These are phyloP conservation scores for Aspergillus wentii DNA, from an alignment of 495 filamentous ascomycete genomes.

Conservation along the genomic window DNA sequence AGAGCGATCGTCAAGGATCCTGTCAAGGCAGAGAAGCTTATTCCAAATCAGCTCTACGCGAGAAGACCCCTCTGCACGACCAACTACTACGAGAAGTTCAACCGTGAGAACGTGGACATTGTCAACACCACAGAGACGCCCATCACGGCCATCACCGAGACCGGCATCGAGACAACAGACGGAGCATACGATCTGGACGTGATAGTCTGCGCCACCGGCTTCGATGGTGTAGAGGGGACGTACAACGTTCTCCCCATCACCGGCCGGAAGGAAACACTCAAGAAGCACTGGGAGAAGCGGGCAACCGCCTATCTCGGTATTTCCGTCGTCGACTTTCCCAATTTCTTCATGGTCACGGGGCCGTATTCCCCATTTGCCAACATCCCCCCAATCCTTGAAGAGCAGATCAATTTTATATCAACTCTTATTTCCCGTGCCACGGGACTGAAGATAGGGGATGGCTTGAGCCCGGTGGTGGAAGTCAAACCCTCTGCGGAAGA, in stretches of 20 bases:
- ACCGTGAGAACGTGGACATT: constrained; percentile 11
- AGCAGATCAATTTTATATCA: background rate
- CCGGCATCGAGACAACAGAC: background rate
- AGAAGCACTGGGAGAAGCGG: background rate
- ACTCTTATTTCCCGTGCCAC: background rate
- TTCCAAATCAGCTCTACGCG: constrained; percentile 10
- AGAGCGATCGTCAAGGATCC: constrained; percentile 13
- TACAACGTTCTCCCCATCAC: background rate
- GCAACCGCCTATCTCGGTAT: background rate
- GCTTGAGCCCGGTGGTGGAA: no score
- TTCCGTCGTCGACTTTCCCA: background rate
- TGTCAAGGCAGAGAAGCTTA: constrained; percentile 8
- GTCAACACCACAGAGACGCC: constrained; percentile 7
- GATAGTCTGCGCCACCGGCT: background rate
- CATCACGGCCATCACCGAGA: background rate
- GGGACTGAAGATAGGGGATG: background rate
- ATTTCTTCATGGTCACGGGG: background rate
- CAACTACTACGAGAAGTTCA: constrained; percentile 28
- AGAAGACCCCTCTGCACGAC: constrained; percentile 11
- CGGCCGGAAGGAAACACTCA: background rate
- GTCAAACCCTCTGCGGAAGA: background rate
- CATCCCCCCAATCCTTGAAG: background rate
- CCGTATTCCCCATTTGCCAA: background rate
- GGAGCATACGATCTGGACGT: background rate
- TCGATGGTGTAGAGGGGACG: background rate